A percentile compares a stretch with the other conserved stretches of the same genome.
These are phyloP conservation scores for Thinopyrum elongatum DNA, from an alignment of 176 grass and related monocot species.

Conservation along the genomic window DNA sequence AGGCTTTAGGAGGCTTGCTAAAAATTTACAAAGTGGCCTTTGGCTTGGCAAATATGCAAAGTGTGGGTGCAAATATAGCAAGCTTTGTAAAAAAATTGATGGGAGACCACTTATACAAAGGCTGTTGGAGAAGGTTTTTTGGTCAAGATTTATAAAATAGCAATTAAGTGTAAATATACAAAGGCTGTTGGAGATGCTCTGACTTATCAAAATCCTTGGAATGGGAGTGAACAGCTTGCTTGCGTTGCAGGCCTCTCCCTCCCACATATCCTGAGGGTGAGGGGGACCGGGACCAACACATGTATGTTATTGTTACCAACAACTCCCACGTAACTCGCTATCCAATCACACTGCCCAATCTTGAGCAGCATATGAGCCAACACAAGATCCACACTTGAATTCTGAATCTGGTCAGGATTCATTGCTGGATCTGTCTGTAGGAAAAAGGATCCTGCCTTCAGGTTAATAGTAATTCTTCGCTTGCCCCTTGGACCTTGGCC, in stretches of 20 bases:
- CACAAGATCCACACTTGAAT: conserved; percentile 57
- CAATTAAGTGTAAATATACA: too few species aligned
- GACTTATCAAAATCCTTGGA: conserved; percentile 48
- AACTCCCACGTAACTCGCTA: conserved; percentile 47
- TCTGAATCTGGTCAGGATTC: conserved; percentile 50
- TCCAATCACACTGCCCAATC: conserved; percentile 54
- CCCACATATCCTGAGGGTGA: conserved; percentile 35
- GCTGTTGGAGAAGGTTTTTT: too few species aligned
- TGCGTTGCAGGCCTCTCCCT: conserved; percentile 12
- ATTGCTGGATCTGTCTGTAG: conserved; percentile 38
- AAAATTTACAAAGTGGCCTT: too few species aligned
- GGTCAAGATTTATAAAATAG: too few species aligned
- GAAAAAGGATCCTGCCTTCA: not conserved
- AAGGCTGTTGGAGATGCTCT: too few species aligned
- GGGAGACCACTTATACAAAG: too few species aligned
- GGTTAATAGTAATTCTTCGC: not conserved
- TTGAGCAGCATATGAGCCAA: conserved; percentile 47
- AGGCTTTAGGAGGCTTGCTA: too few species aligned
- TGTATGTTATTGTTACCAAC: conserved; percentile 58
- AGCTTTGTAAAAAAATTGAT: too few species aligned
- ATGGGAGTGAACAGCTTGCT: conserved; percentile 45
- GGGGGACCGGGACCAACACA: conserved; percentile 25
- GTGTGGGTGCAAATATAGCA: too few species aligned
- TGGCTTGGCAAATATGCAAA: too few species aligned
- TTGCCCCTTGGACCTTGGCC: not conserved